Base-by-base conservation (phyloP, 257 asterid genomes). In the Nicotiana sylvestris region DNA sequence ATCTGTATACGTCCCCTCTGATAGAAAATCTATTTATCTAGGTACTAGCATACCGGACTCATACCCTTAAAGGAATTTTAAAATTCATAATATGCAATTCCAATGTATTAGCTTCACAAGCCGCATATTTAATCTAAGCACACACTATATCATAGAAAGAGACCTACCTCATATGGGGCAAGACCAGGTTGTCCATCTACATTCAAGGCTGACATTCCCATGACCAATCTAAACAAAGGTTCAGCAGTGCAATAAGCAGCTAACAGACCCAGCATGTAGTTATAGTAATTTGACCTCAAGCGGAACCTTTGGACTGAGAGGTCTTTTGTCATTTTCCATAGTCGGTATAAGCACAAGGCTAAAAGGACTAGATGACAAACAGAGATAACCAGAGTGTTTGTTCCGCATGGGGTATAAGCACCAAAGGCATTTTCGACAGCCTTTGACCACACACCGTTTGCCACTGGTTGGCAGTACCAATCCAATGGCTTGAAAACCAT, bases 401-500 rank as follows among this genome's bases (percentile, higher is more conserved):
- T 89, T 55, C 91, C 98, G 85, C 99, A 96, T 1, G 99, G 97
- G 46, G 98, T 93, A 80, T 88, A 93, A 77, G 95, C 92, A 84
- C 99, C 99, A 17, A 96, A 96, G 25, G 98, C 97, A 89, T 92
- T 94, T 60, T 96, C 95, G 49, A 91, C 91, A 29, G 88, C 92
- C 83, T 87, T 89, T 35, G 97, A 89, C 99, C 98, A 96, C 27
- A 91, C 88, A 81, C 98, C 97, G 79, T 89, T 87, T 84, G 87
- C 53, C 81, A 91, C 94, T 29, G 98, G 98, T 91, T 88, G 87
- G 88, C 98, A 96, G 74, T 92, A 96, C 99, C 99, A 94, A 55
- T 89, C 95, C 65, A 93, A 81, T 56, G 97, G 94, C 90, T 91
- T 80, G 88, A 92, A 91, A 65, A 88, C 93, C 99, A 96, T 96